A percentile compares a stretch with the other conserved stretches of the same genome.
These are phyloP conservation scores for Neurospora sp. DNA, from an alignment of 495 filamentous ascomycete species.

Conservation along the genomic window DNA sequence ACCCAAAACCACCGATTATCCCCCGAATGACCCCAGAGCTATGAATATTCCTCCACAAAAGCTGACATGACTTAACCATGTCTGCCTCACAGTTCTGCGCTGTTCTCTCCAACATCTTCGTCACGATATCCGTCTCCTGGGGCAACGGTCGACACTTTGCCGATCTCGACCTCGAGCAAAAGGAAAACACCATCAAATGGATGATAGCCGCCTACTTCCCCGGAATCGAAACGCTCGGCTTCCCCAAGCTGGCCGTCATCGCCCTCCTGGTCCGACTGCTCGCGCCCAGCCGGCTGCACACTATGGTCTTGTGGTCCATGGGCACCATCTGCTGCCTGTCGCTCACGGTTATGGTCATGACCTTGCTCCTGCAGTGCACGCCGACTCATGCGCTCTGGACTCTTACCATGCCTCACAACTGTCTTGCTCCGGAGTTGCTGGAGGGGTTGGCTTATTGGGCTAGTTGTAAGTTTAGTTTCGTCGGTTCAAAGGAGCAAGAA, in stretches of 20 bases:
- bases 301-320: slow-evolving; percentile 26
- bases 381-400: slow-evolving; percentile 35
- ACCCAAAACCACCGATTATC: neutral
- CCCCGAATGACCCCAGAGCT: neutral
- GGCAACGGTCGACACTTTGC: slow-evolving; percentile 20
- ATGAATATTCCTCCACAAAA: neutral
- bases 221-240: slow-evolving; percentile 30
- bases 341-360: slow-evolving; percentile 22
- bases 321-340: slow-evolving; percentile 17
- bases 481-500: neutral
- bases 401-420: slow-evolving; percentile 10
- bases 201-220: slow-evolving; percentile 27
- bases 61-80: neutral
- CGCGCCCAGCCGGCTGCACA: slow-evolving; percentile 18
- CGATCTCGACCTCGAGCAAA: slow-evolving; percentile 15
- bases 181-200: slow-evolving; percentile 19
- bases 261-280: slow-evolving; percentile 31
- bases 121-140: slow-evolving; percentile 5
- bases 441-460: neutral
- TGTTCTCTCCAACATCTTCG: slow-evolving; percentile 5
- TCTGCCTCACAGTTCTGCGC: neutral
- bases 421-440: neutral
- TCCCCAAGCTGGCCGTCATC: slow-evolving; percentile 38
- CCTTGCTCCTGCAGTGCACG: slow-evolving; percentile 33
- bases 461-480: neutral